Base-by-base conservation (phyloP, 2,329 filamentous ascomycete species). In the Pseudopithomyces chartarum region DNA sequence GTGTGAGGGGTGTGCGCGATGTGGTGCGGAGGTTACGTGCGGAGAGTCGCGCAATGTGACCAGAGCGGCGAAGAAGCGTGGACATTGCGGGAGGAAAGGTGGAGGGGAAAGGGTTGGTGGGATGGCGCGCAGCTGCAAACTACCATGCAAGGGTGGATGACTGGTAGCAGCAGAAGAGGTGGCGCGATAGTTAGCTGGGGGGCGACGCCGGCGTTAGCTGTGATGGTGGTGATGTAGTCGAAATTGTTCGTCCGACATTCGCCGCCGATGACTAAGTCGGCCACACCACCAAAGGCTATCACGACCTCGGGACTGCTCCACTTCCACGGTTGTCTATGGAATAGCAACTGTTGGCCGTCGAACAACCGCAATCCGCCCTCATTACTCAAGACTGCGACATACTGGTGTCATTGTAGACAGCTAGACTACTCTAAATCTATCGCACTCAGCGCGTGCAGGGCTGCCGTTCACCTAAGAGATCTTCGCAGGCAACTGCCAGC, bases 41-140 rank as follows among this genome's bases (percentile, higher is more conserved):
- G 57, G 85, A 84, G 70, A 86, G 81, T 74, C 84, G 83, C 78
- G 85, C 85, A 73, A 90, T 78, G 75, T 85, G 84, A 80, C 85
- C 85, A 74, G 87, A 84, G 76, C 86, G 85, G 75, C 87, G 85
- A 65, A 90, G 79, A 69, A 88, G 80, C 69, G 85, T 85, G 74
- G 86, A 87, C 88, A 90, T 90, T 77, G 74, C 80, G 77, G 74
- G 75, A 68, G 20, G 44, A 59, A 56, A 39, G 57, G 50, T 43
- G 51, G 40, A 55, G 44, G 55, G 45, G 48, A 57, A 54, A 48
- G 55, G 48, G 59, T 40, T 48, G 47, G 40, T 55, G 42, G 38
- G 33, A 51, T 32, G 44, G 54, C 45, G 55, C 49, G 52, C 52
- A 33, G 23, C 47, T 51, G 19, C 39, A 52, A 43, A 42, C 44